Evolutionary conservation across 2,329 filamentous ascomycete genomes (phyloP).

Genomic region (Colletotrichum sp.): DNA sequence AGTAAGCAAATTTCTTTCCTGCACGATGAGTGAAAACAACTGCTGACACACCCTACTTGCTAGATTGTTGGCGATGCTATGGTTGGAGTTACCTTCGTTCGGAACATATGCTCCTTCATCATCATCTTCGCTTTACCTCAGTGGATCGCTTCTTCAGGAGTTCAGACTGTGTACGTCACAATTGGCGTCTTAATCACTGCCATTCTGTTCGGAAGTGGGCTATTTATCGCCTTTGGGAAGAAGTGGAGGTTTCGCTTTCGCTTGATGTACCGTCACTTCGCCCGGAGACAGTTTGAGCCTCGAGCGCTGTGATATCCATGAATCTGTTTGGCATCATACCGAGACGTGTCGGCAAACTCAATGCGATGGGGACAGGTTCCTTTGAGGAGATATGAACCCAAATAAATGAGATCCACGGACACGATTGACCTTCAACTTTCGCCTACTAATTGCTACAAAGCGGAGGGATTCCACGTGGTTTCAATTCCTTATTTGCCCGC

Average conservation of each 20-base stretch:
- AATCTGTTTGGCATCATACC: background rate
- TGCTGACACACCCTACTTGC: background rate
- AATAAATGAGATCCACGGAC: background rate
- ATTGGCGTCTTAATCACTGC: constrained; percentile 21
- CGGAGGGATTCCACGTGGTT: background rate
- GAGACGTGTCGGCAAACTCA: background rate
- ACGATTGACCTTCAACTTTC: background rate
- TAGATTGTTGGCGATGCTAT: constrained; percentile 52
- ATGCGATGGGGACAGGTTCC: background rate
- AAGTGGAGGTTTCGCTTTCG: background rate
- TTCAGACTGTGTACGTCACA: background rate
- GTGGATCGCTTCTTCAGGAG: constrained; percentile 27
- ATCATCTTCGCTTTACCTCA: constrained; percentile 50
- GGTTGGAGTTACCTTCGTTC: constrained; percentile 47
- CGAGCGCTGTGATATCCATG: background rate
- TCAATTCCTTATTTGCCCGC: background rate
- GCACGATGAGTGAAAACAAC: background rate
- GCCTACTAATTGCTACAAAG: background rate
- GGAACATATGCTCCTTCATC: constrained; percentile 46
- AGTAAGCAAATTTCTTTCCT: constrained; percentile 16
- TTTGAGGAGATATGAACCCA: background rate
- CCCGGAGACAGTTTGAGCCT: background rate
- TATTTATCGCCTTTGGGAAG: background rate
- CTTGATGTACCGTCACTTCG: background rate
- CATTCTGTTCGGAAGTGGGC: constrained; percentile 22